Base-by-base conservation (phyloP, 2,329 filamentous ascomycete species). In the Aspergillus oerlinghausenensis region DNA sequence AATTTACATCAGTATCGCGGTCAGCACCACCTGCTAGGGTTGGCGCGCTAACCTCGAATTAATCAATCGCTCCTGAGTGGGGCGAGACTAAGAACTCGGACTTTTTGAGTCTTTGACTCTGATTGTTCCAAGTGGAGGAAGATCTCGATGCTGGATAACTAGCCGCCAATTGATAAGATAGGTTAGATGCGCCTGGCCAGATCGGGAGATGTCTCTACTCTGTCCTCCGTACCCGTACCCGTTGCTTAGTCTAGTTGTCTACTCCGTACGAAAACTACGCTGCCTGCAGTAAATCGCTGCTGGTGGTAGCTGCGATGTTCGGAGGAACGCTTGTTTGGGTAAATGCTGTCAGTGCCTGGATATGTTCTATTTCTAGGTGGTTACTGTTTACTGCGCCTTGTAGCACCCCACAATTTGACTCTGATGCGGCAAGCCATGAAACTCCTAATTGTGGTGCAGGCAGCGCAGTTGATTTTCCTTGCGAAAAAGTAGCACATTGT, bases 41-140 rank as follows among this genome's bases (percentile, higher is more conserved):
- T 32, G 45, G 47, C 55, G 50, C 54, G 51, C 47, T 56, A 56
- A 40, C 19, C 35, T 35, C 38, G 48, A 32, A 50, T 54, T 19
- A 43, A 54, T 45, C 17, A 35, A 25, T 29, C 8, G 21, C 40
- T 19, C n/a, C 43, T 11, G 11, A 47, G 43, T 47, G 43, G 21
- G 43, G 17, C 43, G 23, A 14, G 9, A 14, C 21, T 14, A 14
- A 14, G 11, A 8, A 8, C 19, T 14, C 43, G 14, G 32, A 35
- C 32, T 4, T 21, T 21, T 23, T 21, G 40, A 21, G 40, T 19
- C 40, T 2, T 43, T 43, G 0, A 11, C 9, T 19, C 21, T 21
- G 40, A 43, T 7, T 21, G 23, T 23, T 47, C 43, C 43, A 25
- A 47, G 43, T 47, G 43, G 43, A 26, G 43, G 43, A 47, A 25